These are phyloP conservation scores for Ophiocordyceps sinensis DNA, from an alignment of 2,329 filamentous ascomycete species.

Conservation along the genomic window DNA sequence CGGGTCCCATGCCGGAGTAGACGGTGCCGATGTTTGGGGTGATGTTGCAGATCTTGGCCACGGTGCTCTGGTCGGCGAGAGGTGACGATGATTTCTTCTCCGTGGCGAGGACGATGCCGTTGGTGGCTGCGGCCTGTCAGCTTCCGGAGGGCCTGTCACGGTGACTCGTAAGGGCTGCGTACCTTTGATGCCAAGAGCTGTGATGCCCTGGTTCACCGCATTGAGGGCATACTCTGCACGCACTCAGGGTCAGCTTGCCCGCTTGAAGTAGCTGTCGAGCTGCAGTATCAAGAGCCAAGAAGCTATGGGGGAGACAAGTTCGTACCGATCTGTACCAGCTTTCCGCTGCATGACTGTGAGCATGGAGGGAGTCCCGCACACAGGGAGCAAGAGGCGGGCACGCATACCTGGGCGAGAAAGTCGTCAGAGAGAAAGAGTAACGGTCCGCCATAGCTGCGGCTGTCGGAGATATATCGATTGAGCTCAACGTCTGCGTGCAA, in stretches of 20 bases:
- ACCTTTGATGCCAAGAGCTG: conserved; percentile 97
- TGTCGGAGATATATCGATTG: neutral
- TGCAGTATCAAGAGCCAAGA: neutral
- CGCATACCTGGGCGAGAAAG: conserved; percentile 96
- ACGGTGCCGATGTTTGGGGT: conserved; percentile 99
- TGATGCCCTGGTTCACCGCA: conserved; percentile 98
- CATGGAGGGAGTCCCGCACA: conserved; percentile 10
- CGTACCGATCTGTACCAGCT: conserved; percentile 91
- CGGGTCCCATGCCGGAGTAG: conserved; percentile 96
- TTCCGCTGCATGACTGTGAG: conserved; percentile 58
- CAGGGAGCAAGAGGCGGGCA: conserved; percentile 6
- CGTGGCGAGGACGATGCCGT: conserved; percentile 95
- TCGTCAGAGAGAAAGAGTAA: conserved; percentile 98
- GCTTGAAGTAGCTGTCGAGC: neutral
- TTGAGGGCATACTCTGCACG: conserved; percentile 90
- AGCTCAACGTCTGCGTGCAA: neutral
- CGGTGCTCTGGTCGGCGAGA: conserved; percentile 84
- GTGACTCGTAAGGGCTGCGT: conserved; percentile 8
- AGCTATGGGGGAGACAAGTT: neutral
- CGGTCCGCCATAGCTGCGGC: conserved; percentile 70
- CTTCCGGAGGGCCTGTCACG: neutral
- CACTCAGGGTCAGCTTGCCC: conserved; percentile 1
- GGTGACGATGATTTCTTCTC: conserved; percentile 99
- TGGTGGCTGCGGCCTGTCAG: conserved; percentile 54
- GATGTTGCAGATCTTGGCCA: conserved; percentile 95